Conservation (phyloP, 495 filamentous ascomycete species). For the Tuber magnatum region DNA sequence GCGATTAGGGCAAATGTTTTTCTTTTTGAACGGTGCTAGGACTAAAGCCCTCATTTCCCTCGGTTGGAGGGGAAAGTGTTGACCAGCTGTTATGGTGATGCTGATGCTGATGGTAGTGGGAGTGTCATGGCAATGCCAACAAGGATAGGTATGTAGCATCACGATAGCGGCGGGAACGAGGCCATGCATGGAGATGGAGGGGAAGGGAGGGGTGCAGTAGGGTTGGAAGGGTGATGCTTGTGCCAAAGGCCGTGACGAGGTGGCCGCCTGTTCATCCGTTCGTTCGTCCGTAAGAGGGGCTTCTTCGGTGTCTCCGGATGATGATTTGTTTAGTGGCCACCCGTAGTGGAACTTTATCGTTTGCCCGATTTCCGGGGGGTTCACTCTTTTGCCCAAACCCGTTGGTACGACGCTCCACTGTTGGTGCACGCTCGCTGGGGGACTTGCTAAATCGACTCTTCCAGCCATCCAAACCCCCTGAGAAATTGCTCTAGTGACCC, state of each 20-base stretch:
- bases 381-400: not conserved
- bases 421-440: not conserved
- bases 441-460: not conserved
- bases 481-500: not conserved
- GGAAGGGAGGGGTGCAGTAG: not conserved
- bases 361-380: not conserved
- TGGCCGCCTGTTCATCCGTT: not conserved
- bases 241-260: not conserved
- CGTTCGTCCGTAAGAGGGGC: too few species aligned
- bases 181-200: not conserved
- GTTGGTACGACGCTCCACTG: not conserved
- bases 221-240: not conserved
- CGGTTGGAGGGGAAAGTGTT: not conserved
- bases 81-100: not conserved
- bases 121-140: not conserved
- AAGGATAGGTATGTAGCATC: not conserved
- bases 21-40: not conserved
- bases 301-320: not conserved
- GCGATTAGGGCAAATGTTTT: not conserved
- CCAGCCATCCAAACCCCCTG: not conserved
- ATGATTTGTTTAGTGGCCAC: not conserved
- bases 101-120: not conserved
- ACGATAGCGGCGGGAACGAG: not conserved
- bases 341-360: not conserved
- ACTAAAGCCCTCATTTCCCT: not conserved